These are phyloP conservation scores for Sonneratia alba DNA, from an alignment of 345 rosid species.

Conservation along the genomic window DNA sequence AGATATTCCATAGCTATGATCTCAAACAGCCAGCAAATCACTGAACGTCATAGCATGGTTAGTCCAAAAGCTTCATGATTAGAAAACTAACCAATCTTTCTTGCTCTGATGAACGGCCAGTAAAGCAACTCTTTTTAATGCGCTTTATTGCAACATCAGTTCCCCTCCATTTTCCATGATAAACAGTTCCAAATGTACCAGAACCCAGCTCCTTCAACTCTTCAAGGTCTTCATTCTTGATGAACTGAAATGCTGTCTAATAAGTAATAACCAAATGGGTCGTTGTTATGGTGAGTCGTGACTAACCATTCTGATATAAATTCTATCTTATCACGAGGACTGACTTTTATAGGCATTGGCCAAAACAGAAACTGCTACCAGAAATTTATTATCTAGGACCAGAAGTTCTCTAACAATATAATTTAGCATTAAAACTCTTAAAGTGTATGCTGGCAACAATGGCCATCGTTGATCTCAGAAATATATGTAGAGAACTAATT, in stretches of 20 bases:
- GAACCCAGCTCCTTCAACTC: slow-evolving; percentile 92
- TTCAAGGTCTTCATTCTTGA: slow-evolving; percentile 86
- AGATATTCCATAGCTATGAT: too few species aligned
- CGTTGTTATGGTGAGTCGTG: background rate
- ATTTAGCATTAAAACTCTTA: too few species aligned
- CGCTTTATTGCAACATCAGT: slow-evolving; percentile 96
- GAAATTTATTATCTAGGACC: background rate
- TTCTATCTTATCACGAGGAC: background rate
- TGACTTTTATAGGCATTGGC: background rate
- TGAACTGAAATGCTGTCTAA: slow-evolving; percentile 37
- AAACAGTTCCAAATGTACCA: slow-evolving; percentile 95
- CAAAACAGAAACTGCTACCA: background rate
- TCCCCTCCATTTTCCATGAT: slow-evolving; percentile 99
- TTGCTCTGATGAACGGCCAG: slow-evolving; percentile 90
- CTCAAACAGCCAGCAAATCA: too few species aligned
- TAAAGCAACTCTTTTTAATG: slow-evolving; percentile 84
- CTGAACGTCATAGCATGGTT: too few species aligned
- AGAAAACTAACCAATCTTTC: slow-evolving; percentile 64
- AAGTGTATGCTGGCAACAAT: too few species aligned
- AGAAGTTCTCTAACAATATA: background rate
- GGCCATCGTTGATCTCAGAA: too few species aligned
- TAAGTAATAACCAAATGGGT: slow-evolving; percentile 6
- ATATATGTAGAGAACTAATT: too few species aligned
- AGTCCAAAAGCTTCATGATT: background rate
- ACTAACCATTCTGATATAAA: background rate